These are phyloP conservation scores for Kwoniella shivajii DNA, from an alignment of 1,284 basidiomycete genomes.

Conservation along the genomic window DNA sequence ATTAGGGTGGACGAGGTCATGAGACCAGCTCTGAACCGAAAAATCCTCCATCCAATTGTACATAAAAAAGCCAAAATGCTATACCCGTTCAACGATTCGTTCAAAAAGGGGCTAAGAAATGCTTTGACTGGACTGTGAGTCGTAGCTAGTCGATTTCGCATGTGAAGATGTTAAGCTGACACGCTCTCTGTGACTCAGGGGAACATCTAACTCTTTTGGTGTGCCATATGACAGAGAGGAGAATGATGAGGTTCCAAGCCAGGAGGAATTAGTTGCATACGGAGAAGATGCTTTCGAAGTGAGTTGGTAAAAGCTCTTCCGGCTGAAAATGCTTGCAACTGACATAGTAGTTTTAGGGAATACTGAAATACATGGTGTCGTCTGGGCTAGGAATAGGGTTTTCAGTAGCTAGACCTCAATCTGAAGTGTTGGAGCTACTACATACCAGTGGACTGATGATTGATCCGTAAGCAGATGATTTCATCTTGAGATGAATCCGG, in stretches of 20 bases:
- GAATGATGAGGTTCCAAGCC: constrained; percentile 34
- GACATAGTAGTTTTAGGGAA: constrained; percentile 63
- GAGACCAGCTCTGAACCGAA: constrained; percentile 66
- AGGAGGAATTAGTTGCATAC: constrained; percentile 76
- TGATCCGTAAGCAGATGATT: constrained; percentile 32
- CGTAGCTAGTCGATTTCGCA: neutral
- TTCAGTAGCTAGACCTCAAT: constrained; percentile 64
- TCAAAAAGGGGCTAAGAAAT: constrained; percentile 77
- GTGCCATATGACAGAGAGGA: constrained; percentile 67
- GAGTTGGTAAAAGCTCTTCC: constrained; percentile 28
- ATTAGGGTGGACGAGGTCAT: constrained; percentile 71
- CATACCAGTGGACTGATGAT: constrained; percentile 86
- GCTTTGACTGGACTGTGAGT: constrained; percentile 90
- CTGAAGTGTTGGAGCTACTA: constrained; percentile 73
- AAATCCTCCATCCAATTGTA: constrained; percentile 64
- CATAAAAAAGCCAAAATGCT: constrained; percentile 57
- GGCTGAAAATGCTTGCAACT: neutral
- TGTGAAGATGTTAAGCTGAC: neutral
- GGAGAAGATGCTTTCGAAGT: constrained; percentile 95
- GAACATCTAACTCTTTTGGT: constrained; percentile 88
- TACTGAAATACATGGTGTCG: constrained; percentile 98
- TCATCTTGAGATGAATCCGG: neutral
- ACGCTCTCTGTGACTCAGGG: constrained; percentile 59
- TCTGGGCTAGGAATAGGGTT: constrained; percentile 66
- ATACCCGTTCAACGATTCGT: constrained; percentile 68